Evolutionary conservation across 768 basidiomycete genomes (phyloP), one percentile per base, ranked within the genome.

Genomic region (Lentinula detonsa): DNA sequence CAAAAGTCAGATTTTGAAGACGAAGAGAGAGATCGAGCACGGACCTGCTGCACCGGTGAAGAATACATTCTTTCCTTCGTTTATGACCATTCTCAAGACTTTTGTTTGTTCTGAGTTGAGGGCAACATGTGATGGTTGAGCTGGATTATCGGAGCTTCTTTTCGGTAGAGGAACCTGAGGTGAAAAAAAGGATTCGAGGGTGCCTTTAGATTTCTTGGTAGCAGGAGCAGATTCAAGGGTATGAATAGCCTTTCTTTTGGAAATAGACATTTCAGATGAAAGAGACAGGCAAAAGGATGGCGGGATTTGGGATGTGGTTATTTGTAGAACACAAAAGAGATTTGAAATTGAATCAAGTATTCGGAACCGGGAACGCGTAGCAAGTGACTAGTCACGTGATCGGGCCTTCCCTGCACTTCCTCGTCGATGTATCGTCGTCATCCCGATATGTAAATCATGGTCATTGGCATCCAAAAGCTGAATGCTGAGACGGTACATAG

Each of bases 11-110:
- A 23, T 18, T 33, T 28, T 11, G 9, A 13, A 35, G 31, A 46
- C 6, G 15, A 48, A 48, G 15, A 34, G 21, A n/a, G n/a, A 28
- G 0, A 52, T 53, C 16, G 8, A 35, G 13, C 34, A 60, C 48
- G 40, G 42, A 90, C 89, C 89, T 54, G 90, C 90, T 65, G 85
- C 85, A 46, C 90, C 91, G 0, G 91, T 93, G 69, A 91, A 93
- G 71, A 93, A 93, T 43, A 93, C 67, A 65, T 80, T 90, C 63
- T 82, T 74, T 13, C 78, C 80, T 45, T 79, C 72, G 5, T 82
- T 75, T 2, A 90, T 86, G 48, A 60, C 85, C 82, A 88, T 75
- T 59, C 76, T 72, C 61, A 91, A 74, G 34, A 93, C 84, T 59
- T 83, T 77, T 58, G 76, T 81, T 70, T 93, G 90, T 65, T 92